Percentiles rank a stretch among this genome's conserved stretches.
Evolutionary conservation across 1,284 basidiomycete genomes (phyloP).

Genomic region (Cryptococcus sp.): DNA sequence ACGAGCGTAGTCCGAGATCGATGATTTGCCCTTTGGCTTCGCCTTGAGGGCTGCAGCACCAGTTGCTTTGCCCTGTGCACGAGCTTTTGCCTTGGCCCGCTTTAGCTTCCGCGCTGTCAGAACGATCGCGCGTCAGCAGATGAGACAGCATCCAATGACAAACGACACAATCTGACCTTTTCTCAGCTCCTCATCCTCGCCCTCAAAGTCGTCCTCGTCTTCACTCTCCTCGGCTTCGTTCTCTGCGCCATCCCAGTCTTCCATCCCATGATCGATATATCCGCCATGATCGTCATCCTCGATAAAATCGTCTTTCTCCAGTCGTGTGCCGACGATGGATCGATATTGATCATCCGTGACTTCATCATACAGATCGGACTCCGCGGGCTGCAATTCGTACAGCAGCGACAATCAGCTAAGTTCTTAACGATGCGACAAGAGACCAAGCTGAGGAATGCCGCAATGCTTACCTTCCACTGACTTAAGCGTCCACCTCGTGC

Average conservation of each 20-base stretch:
- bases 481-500: slow-evolving; percentile 52
- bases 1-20: slow-evolving; percentile 45
- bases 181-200: slow-evolving; percentile 51
- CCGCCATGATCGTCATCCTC: slow-evolving; percentile 86
- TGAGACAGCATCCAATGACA: not conserved
- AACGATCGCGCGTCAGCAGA: slow-evolving; percentile 8
- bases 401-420: slow-evolving; percentile 1
- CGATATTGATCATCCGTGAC: slow-evolving; percentile 91
- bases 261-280: slow-evolving; percentile 95
- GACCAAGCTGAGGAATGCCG: too few species aligned
- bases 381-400: slow-evolving; percentile 55
- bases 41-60: slow-evolving; percentile 30
- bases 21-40: slow-evolving; percentile 57
- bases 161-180: slow-evolving; percentile 31
- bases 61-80: slow-evolving; percentile 24
- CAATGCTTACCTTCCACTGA: slow-evolving; percentile 55
- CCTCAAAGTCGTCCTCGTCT: slow-evolving; percentile 53
- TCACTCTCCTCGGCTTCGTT: slow-evolving; percentile 51
- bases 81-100: slow-evolving; percentile 36
- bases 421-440: not conserved
- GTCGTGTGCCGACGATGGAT: slow-evolving; percentile 76
- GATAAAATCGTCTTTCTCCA: slow-evolving; percentile 93
- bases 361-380: slow-evolving; percentile 82
- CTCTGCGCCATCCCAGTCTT: slow-evolving; percentile 74
- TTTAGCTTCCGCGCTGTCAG: slow-evolving; percentile 41